phyloP scores from a whole-genome alignment of 176 grass and related monocot genomes.

The Musa beccarii region DNA sequence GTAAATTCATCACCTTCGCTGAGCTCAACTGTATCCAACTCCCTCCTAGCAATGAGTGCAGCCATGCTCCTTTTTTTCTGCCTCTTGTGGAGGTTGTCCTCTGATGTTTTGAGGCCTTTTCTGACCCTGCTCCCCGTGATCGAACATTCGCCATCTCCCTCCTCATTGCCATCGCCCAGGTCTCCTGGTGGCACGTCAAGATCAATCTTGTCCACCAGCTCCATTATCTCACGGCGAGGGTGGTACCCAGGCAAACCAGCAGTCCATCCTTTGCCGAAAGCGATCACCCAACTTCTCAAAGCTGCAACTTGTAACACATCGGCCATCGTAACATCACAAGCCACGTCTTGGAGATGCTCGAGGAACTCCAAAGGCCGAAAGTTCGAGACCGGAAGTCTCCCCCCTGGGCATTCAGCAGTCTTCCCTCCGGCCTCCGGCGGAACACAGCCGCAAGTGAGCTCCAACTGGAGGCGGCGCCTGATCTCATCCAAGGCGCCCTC shows the following conservation, averaged over 20 bases:
- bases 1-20: conserved; percentile 28
- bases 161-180: conserved; percentile 8
- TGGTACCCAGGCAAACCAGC: conserved; percentile 24
- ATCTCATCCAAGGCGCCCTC: conserved; percentile 3
- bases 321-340: conserved; percentile 20
- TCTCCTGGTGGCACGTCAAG: conserved; percentile 44
- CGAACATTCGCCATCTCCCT: conserved; percentile 23
- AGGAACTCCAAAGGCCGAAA: conserved; percentile 36
- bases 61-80: conserved; percentile 27
- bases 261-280: conserved; percentile 33
- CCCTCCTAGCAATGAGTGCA: conserved; percentile 23
- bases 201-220: conserved; percentile 70
- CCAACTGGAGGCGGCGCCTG: conserved; percentile 6
- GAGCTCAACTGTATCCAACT: conserved; percentile 30
- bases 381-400: neutral
- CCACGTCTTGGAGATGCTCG: conserved; percentile 24
- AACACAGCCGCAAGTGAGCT: conserved; percentile 16
- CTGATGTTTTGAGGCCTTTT: neutral
- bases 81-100: neutral
- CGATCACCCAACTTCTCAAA: conserved; percentile 46
- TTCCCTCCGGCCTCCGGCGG: neutral
- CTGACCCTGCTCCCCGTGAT: neutral
- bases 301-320: conserved; percentile 30
- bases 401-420: neutral
- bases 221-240: conserved; percentile 21